These are phyloP conservation scores for Ophiostoma angusticollis DNA, from an alignment of 2,329 filamentous ascomycete species.

Conservation along the genomic window DNA sequence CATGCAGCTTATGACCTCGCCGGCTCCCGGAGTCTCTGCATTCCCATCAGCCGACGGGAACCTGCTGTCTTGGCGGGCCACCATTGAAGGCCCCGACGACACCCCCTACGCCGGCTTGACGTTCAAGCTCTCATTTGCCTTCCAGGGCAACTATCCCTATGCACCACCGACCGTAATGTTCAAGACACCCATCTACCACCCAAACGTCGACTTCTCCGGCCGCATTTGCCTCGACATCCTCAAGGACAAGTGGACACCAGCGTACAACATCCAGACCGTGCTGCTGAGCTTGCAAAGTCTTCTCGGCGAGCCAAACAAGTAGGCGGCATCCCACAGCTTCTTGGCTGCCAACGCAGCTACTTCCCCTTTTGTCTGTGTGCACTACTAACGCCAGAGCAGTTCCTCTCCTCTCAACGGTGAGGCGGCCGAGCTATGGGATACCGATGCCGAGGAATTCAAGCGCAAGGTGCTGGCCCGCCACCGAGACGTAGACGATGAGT, in stretches of 20 bases:
- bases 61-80: slow-evolving; percentile 84
- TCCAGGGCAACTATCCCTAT: slow-evolving; percentile 89
- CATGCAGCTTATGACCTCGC: slow-evolving; percentile 96
- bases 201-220: slow-evolving; percentile 94
- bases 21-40: slow-evolving; percentile 84
- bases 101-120: slow-evolving; percentile 82
- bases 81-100: slow-evolving; percentile 79
- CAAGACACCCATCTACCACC: slow-evolving; percentile 98
- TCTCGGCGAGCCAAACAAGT: slow-evolving; percentile 97
- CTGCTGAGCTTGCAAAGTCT: slow-evolving; percentile 88
- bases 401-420: slow-evolving; percentile 91
- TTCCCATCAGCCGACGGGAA: slow-evolving; percentile 87
- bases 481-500: slow-evolving; percentile 53
- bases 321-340: too few relatives aligned
- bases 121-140: slow-evolving; percentile 85
- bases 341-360: too few relatives aligned
- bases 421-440: slow-evolving; percentile 92
- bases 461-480: slow-evolving; percentile 53
- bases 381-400: slow-evolving; percentile 33
- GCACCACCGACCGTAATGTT: slow-evolving; percentile 83
- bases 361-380: background rate
- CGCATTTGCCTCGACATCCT: slow-evolving; percentile 96
- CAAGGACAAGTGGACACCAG: slow-evolving; percentile 98
- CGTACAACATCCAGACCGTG: slow-evolving; percentile 92
- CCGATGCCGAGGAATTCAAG: slow-evolving; percentile 77